Percentiles rank a stretch among this genome's conserved stretches.
These are phyloP conservation scores for Saccharomycopsis capsularis DNA, from an alignment of 805 yeast species.

Conservation along the genomic window DNA sequence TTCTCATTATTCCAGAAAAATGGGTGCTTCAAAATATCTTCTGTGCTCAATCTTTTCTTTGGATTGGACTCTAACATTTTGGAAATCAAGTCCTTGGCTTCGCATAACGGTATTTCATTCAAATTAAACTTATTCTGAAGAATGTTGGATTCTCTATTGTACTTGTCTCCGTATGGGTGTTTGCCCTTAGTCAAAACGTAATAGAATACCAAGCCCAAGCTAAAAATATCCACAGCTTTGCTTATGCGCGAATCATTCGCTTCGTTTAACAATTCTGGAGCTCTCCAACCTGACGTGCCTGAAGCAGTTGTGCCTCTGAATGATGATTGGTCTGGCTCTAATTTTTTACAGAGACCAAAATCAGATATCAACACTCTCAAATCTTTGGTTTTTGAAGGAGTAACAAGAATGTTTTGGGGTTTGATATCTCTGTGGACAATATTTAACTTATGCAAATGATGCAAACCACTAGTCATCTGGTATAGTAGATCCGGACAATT, in stretches of 20 bases:
- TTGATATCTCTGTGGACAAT: constrained; percentile 89
- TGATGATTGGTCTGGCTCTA: constrained; percentile 88
- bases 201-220: constrained; percentile 90
- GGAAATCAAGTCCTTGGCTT: constrained; percentile 65
- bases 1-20: constrained; percentile 73
- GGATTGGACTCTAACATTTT: constrained; percentile 72
- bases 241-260: constrained; percentile 23
- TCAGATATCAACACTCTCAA: constrained; percentile 80
- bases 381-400: constrained; percentile 16
- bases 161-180: constrained; percentile 95
- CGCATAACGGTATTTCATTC: constrained; percentile 32
- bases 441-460: constrained; percentile 80
- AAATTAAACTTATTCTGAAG: constrained; percentile 57
- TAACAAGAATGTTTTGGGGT: constrained; percentile 21
- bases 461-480: constrained; percentile 79
- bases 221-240: constrained; percentile 86
- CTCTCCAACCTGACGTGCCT: constrained; percentile 98
- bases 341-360: constrained; percentile 88
- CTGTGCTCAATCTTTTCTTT: constrained; percentile 61
- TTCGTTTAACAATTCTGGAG: constrained; percentile 73
- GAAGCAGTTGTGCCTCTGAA: constrained; percentile 93
- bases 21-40: constrained; percentile 70
- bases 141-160: constrained; percentile 82
- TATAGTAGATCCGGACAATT: constrained; percentile 49
- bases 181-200: constrained; percentile 74